phyloP scores from a whole-genome alignment of 768 basidiomycete species.

The Hygrophorus pudorinus region DNA sequence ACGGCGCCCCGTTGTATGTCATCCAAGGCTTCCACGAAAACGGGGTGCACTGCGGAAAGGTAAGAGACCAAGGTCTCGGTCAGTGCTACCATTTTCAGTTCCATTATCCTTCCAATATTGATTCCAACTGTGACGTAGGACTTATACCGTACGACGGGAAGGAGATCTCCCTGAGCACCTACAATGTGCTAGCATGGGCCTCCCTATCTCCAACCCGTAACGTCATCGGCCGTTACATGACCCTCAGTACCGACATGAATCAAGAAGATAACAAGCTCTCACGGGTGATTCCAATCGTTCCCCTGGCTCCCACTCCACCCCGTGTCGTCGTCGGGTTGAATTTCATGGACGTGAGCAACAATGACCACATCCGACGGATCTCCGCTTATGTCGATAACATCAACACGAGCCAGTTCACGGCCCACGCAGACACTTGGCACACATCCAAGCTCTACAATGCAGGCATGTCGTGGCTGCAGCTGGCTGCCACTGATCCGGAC shows the following conservation, averaged over 20 bases:
- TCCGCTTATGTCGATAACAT: not conserved
- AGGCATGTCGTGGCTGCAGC: not conserved
- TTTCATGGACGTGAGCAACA: slow-evolving; percentile 1
- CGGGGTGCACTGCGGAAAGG: not conserved
- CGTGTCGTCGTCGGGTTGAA: not conserved
- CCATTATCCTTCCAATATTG: not conserved
- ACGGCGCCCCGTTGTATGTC: not conserved
- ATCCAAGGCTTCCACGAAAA: slow-evolving; percentile 1
- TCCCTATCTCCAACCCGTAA: not conserved
- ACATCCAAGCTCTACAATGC: not conserved
- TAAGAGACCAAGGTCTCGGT: not conserved
- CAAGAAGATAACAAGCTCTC: not conserved
- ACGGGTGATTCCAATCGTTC: not conserved
- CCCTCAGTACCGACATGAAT: not conserved
- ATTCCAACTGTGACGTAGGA: not conserved
- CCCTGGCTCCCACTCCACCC: not conserved
- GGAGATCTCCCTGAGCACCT: no score
- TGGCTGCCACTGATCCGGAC: not conserved
- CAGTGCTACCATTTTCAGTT: not conserved
- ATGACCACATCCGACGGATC: not conserved
- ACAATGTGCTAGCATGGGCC: no score
- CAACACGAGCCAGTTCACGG: not conserved
- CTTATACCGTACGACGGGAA: not conserved
- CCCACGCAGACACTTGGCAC: not conserved
- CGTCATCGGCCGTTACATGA: not conserved